phyloP scores from a whole-genome alignment of 2,329 filamentous ascomycete species.

The Fusarium chaquense region DNA sequence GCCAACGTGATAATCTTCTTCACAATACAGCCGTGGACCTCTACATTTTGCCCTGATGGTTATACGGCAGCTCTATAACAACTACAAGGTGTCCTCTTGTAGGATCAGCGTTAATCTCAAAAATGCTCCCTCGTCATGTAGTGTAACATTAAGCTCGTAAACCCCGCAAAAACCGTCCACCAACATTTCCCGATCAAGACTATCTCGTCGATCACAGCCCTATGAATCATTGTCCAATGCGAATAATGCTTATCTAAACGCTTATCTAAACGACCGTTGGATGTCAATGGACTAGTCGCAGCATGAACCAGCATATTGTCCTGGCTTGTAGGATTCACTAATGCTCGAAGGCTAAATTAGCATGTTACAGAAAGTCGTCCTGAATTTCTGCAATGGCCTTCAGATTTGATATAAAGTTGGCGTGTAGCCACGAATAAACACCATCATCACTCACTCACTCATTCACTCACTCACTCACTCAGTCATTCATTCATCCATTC shows the following conservation, averaged over 20 bases:
- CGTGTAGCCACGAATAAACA: not conserved
- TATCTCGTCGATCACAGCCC: not conserved
- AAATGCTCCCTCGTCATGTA: not conserved
- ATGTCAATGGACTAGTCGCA: not conserved
- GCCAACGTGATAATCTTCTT: not conserved
- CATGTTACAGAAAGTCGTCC: not conserved
- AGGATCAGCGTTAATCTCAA: not conserved
- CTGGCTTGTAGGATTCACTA: not conserved
- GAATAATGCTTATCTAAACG: not conserved
- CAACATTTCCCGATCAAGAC: not conserved
- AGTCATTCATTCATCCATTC: not conserved
- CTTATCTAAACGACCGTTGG: not conserved
- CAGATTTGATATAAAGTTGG: not conserved
- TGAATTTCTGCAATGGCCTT: not conserved
- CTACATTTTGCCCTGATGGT: accelerated
- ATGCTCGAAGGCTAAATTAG: not conserved
- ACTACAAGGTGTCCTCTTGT: not conserved
- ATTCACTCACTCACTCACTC: not conserved
- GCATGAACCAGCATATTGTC: not conserved
- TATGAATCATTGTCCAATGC: not conserved
- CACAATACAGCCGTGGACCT: not conserved
- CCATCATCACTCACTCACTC: not conserved
- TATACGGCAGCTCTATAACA: too few relatives aligned
- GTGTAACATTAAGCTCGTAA: conserved; percentile 1
- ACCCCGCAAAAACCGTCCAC: not conserved